These are phyloP conservation scores for Solanum hybrid DNA, from an alignment of 305 asterid species.

Conservation along the genomic window DNA sequence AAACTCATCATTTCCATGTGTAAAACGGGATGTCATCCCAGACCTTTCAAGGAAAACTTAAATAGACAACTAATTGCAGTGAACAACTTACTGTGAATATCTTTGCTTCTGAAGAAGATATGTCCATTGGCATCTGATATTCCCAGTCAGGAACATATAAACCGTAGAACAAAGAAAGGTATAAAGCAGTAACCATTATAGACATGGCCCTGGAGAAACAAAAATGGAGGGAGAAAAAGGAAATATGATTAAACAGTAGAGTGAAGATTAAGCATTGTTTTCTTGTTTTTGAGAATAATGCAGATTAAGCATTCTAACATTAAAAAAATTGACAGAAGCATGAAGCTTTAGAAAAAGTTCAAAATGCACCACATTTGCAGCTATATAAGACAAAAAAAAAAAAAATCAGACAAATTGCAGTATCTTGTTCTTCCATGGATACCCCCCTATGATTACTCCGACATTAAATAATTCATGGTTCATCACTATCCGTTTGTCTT, in stretches of 20 bases:
- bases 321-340: neutral
- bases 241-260: neutral
- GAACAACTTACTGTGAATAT: constrained; percentile 28
- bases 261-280: neutral
- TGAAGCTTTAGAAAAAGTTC: neutral
- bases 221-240: neutral
- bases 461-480: neutral
- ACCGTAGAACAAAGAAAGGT: constrained; percentile 45
- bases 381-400: neutral
- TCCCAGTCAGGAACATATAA: constrained; percentile 61
- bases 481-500: neutral
- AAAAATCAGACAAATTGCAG: neutral
- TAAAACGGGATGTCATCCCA: neutral
- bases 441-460: neutral
- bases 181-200: constrained; percentile 30
- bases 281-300: neutral
- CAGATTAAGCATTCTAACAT: neutral
- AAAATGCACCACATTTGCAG: neutral
- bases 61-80: neutral
- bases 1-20: neutral
- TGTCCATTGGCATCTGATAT: constrained; percentile 31
- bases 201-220: constrained; percentile 32
- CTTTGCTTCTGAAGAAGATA: constrained; percentile 23
- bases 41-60: neutral
- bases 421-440: neutral